Base-by-base conservation (phyloP, 1,284 basidiomycete genomes). In the Clitocybe nebularis region DNA sequence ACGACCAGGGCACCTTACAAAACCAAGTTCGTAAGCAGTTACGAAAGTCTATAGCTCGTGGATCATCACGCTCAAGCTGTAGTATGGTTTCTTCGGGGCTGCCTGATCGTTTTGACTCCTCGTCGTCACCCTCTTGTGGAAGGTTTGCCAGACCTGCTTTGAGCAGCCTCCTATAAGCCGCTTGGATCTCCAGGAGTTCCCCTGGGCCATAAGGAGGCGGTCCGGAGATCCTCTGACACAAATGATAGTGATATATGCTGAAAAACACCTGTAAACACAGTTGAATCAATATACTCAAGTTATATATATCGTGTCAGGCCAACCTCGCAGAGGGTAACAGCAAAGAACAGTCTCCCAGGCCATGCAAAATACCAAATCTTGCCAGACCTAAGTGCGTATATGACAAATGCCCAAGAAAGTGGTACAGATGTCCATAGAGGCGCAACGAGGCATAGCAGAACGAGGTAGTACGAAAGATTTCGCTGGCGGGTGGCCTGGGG, bases 11-110 rank as follows among this genome's bases (percentile, higher is more conserved):
- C 7, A 71, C 76, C 53, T 81, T 79, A 50, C 76, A 65, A 63
- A 93, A 90, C 90, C 89, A 71, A 71, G 77, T 81, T 51, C 84
- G 71, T 36, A 89, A 66, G 49, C 69, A 70, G 51, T 85, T 76
- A 19, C 88, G 76, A 59, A 89, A 91, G 53, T 89, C 88, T 29
- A 84, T 61, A 0, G 88, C 87, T 10, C 86, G 76, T 5, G 79
- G 81, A 56, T 92, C 89, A 45, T 79, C 62, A 28, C 61, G 63
- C 22, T 75, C 74, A 10, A 90, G 68, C 42, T 69, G 69, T 3
- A 66, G 66, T 35, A 87, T 74, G 7, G 65, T 54, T 58, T 86
- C 81, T 6, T 69, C 74, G 3, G 82, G 81, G 56, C 78, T 83
- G 25, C 72, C 75, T 28, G 82, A 80, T 38, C 79, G 66, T 36